These are phyloP conservation scores for Aspergillus quadricinctus DNA, from an alignment of 2,329 filamentous ascomycete genomes.

Conservation along the genomic window DNA sequence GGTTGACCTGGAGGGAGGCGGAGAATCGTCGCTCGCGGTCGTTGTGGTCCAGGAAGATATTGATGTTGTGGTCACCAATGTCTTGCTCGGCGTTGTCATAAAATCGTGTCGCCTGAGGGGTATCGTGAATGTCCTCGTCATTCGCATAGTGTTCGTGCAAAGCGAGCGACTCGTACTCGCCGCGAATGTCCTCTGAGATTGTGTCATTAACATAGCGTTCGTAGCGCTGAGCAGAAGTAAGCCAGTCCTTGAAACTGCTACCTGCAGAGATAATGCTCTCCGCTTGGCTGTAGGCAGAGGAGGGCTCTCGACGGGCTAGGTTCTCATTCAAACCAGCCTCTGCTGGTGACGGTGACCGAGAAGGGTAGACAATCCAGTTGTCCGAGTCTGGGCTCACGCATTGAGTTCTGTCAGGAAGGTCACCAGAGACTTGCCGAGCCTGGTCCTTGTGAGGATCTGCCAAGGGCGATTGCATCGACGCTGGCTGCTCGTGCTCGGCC, in stretches of 20 bases:
- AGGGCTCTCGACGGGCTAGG: conserved; percentile 26
- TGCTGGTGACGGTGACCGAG: conserved; percentile 28
- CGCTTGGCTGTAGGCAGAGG: conserved; percentile 31
- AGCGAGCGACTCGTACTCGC: conserved; percentile 35
- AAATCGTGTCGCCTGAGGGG: conserved; percentile 13
- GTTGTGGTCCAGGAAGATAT: conserved; percentile 31
- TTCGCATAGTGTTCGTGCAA: conserved; percentile 31
- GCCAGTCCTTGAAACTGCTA: conserved; percentile 32
- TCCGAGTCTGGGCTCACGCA: conserved; percentile 35
- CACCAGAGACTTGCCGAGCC: conserved; percentile 24
- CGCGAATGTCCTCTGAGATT: conserved; percentile 31
- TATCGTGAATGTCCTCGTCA: conserved; percentile 24
- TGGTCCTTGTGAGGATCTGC: conserved; percentile 26
- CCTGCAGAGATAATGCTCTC: conserved; percentile 22
- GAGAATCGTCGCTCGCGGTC: conserved; percentile 22
- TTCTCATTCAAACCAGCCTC: conserved; percentile 18
- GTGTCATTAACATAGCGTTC: conserved; percentile 24
- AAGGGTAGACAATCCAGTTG: conserved; percentile 41
- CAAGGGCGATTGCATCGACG: conserved; percentile 29
- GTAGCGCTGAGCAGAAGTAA: conserved; percentile 27
- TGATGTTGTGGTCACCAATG: conserved; percentile 33
- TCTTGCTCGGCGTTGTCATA: conserved; percentile 28
- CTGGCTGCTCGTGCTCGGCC: conserved; percentile 23
- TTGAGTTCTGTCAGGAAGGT: conserved; percentile 25
- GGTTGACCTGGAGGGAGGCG: conserved; percentile 31